Conservation (phyloP, 345 rosid genomes). For the Draba incana region DNA sequence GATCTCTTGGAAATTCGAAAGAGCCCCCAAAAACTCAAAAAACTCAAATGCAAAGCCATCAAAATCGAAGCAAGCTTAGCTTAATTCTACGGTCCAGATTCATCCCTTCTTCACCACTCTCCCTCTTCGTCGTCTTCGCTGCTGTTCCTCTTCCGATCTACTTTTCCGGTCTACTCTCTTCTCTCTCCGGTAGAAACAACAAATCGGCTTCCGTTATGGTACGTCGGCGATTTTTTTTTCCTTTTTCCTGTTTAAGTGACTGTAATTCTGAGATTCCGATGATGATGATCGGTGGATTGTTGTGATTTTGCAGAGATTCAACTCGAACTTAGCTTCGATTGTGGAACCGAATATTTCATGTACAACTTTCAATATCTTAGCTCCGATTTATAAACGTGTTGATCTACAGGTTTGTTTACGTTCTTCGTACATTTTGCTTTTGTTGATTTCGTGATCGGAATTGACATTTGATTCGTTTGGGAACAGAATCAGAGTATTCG, state of each 20-base stretch:
- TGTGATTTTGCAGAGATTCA: conserved; percentile 36
- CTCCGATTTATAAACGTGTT: conserved; percentile 78
- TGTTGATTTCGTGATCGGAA: neutral
- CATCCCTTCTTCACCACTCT: conserved; percentile 36
- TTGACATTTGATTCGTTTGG: neutral
- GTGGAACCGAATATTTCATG: conserved; percentile 58
- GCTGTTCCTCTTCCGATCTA: conserved; percentile 38
- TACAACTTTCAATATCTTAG: conserved; percentile 81
- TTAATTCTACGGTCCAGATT: conserved; percentile 36
- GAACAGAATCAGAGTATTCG: conserved; percentile 60
- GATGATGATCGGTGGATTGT: conserved; percentile 11
- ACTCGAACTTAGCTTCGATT: conserved; percentile 43
- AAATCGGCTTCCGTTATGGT: conserved; percentile 37
- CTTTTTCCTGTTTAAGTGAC: neutral
- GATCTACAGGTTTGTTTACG: conserved; percentile 54
- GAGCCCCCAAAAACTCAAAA: neutral
- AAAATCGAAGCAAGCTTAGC: conserved; percentile 33
- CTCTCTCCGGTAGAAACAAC: conserved; percentile 33
- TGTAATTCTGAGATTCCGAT: conserved; percentile 28
- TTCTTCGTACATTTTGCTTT: neutral
- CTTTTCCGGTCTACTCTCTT: conserved; percentile 38
- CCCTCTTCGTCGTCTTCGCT: conserved; percentile 38
- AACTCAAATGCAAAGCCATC: conserved; percentile 37
- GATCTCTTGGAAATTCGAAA: conserved; percentile 27
- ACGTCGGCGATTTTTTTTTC: neutral